Percentiles rank a stretch among this genome's conserved stretches.
Conservation (phyloP, 1,284 basidiomycete species). For the Heterobasidion annosum region DNA sequence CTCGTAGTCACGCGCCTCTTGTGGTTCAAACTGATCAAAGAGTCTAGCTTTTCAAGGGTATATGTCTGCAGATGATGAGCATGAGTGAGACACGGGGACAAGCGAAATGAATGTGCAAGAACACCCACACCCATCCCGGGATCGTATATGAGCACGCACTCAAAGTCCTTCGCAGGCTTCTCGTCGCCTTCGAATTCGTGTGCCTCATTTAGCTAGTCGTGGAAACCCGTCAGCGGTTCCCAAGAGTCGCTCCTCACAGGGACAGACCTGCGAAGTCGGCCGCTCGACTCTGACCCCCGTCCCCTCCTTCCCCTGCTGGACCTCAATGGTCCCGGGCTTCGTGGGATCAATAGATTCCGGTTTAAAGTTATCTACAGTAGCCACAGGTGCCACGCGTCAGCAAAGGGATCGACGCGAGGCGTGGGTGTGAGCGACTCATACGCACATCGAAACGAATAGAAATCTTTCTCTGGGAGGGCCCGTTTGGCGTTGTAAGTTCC, state of each 20-base stretch:
- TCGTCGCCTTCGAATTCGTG: slow-evolving; percentile 50
- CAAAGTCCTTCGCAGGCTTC: slow-evolving; percentile 49
- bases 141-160: slow-evolving; percentile 72
- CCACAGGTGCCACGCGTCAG: background rate
- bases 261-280: slow-evolving; percentile 46
- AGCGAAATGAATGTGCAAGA: background rate
- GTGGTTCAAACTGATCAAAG: slow-evolving; percentile 43
- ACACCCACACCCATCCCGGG: slow-evolving; percentile 53
- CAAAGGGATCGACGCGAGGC: background rate
- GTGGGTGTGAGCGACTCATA: background rate
- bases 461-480: slow-evolving; percentile 37
- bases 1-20: slow-evolving; percentile 32
- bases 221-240: background rate
- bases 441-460: slow-evolving; percentile 65
- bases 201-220: slow-evolving; percentile 34
- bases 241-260: background rate
- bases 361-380: slow-evolving; percentile 56
- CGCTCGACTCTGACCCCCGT: slow-evolving; percentile 51
- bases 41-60: slow-evolving; percentile 68
- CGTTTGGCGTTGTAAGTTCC: slow-evolving; percentile 23
- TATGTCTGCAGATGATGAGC: slow-evolving; percentile 39
- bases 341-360: slow-evolving; percentile 57
- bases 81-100: background rate
- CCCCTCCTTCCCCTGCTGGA: slow-evolving; percentile 39
- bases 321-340: slow-evolving; percentile 54